phyloP scores from a whole-genome alignment of 495 filamentous ascomycete species.

The Evansstolkia leycettana region DNA sequence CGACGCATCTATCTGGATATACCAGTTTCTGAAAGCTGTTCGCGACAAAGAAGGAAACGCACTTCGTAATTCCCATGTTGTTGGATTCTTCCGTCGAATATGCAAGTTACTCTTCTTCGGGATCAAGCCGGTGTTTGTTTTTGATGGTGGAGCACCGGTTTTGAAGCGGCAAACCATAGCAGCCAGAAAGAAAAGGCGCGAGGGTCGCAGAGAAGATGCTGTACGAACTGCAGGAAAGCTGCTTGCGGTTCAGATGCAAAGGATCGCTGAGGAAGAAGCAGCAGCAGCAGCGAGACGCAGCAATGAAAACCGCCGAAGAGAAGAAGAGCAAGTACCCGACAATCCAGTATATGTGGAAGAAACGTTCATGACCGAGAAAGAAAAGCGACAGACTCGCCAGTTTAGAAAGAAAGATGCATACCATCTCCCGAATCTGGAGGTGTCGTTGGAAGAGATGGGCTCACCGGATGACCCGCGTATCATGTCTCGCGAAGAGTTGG shows the following conservation, averaged over 20 bases:
- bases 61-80: slow-evolving; percentile 83
- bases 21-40: slow-evolving; percentile 97
- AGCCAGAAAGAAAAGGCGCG: slow-evolving; percentile 62
- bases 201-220: slow-evolving; percentile 89
- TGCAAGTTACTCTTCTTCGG: slow-evolving; percentile 95
- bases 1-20: slow-evolving; percentile 98
- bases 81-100: slow-evolving; percentile 95
- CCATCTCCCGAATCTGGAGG: slow-evolving; percentile 76
- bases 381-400: slow-evolving; percentile 58
- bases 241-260: slow-evolving; percentile 84
- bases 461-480: slow-evolving; percentile 83
- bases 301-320: slow-evolving; percentile 12
- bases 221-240: slow-evolving; percentile 78
- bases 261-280: slow-evolving; percentile 72
- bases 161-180: slow-evolving; percentile 87
- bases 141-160: slow-evolving; percentile 86
- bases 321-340: slow-evolving; percentile 56
- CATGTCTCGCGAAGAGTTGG: slow-evolving; percentile 86
- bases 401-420: slow-evolving; percentile 91
- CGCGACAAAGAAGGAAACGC: slow-evolving; percentile 98
- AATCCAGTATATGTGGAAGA: slow-evolving; percentile 84
- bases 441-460: slow-evolving; percentile 70
- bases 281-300: slow-evolving; percentile 22
- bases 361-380: slow-evolving; percentile 62
- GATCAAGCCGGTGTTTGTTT: slow-evolving; percentile 96